A percentile compares a stretch with the other conserved stretches of the same genome.
Conservation (phyloP, 2,329 filamentous ascomycete genomes). For the Allantophomopsis lycopodina region DNA sequence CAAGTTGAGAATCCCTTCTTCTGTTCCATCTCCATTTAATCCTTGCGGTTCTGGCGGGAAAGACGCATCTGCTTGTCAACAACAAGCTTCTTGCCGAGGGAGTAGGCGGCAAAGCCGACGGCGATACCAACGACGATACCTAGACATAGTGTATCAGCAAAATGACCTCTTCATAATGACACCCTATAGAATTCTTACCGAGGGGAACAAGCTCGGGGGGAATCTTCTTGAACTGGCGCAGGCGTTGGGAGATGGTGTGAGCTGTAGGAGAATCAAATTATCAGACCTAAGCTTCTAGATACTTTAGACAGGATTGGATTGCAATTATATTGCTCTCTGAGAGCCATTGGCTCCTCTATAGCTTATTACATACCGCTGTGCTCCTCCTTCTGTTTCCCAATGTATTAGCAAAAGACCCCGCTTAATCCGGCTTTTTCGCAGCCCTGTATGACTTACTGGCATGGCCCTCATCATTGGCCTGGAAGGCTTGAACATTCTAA, state of each 20-base stretch:
- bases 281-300: not conserved
- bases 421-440: too few relatives aligned
- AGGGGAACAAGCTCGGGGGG: slow-evolving; percentile 91
- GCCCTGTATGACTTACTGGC: slow-evolving; percentile 43
- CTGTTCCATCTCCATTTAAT: slow-evolving; percentile 8
- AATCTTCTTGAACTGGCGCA: slow-evolving; percentile 79
- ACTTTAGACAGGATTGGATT: not conserved
- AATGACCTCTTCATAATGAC: not conserved
- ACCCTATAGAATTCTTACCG: slow-evolving; percentile 42
- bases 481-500: slow-evolving; percentile 55
- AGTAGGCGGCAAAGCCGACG: slow-evolving; percentile 70
- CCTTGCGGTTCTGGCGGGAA: slow-evolving; percentile 42
- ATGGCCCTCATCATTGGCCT: slow-evolving; percentile 55
- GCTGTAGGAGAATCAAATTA: slow-evolving; percentile 35
- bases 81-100: slow-evolving; percentile 65
- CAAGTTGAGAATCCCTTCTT: not conserved
- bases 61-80: slow-evolving; percentile 91
- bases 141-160: slow-evolving; percentile 23
- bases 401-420: too few relatives aligned
- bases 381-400: slow-evolving; percentile 41
- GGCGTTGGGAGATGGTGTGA: slow-evolving; percentile 91
- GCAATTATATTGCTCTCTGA: slow-evolving; percentile 3
- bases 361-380: slow-evolving; percentile 45
- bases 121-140: slow-evolving; percentile 82
- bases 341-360: slow-evolving; percentile 5